phyloP scores from a whole-genome alignment of 495 filamentous ascomycete genomes.

The Aspergillus coremiiformis region DNA sequence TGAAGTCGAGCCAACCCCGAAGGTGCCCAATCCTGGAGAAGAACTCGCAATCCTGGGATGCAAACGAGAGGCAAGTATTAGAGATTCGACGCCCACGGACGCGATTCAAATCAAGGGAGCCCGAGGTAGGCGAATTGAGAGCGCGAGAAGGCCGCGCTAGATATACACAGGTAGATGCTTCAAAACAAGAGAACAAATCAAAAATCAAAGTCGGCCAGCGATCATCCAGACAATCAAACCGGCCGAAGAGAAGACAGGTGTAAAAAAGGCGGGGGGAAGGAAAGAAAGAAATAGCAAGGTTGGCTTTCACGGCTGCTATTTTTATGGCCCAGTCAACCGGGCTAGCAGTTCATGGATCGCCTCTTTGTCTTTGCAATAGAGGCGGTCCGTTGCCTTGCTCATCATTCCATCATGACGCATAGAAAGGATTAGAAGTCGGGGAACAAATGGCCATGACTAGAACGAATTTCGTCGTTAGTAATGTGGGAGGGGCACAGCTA shows the following conservation, averaged over 20 bases:
- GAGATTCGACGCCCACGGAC: neutral
- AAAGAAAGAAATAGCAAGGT: neutral
- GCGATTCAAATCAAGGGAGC: neutral
- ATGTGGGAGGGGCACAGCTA: neutral
- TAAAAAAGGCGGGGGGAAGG: no score
- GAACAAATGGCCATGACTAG: constrained; percentile 64
- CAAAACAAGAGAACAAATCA: constrained; percentile 3
- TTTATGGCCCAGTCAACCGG: neutral
- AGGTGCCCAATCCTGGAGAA: constrained; percentile 1
- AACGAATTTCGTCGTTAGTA: constrained; percentile 9
- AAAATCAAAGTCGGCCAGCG: constrained; percentile 17
- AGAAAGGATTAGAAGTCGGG: constrained; percentile 54
- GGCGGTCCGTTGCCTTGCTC: constrained; percentile 1
- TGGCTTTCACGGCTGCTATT: neutral
- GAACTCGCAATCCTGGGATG: neutral
- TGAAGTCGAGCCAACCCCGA: neutral
- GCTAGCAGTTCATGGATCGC: neutral
- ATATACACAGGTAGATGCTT: constrained; percentile 1
- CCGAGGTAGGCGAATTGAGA: neutral
- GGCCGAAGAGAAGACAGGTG: constrained; percentile 2
- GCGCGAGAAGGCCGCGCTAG: neutral
- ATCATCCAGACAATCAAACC: constrained; percentile 12
- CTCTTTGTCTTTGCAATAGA: neutral
- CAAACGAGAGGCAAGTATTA: neutral
- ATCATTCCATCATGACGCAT: constrained; percentile 38